Percentiles rank a stretch among this genome's conserved stretches.
Evolutionary conservation across 345 rosid genomes (phyloP).

Genomic region (Aegle marmelos): DNA sequence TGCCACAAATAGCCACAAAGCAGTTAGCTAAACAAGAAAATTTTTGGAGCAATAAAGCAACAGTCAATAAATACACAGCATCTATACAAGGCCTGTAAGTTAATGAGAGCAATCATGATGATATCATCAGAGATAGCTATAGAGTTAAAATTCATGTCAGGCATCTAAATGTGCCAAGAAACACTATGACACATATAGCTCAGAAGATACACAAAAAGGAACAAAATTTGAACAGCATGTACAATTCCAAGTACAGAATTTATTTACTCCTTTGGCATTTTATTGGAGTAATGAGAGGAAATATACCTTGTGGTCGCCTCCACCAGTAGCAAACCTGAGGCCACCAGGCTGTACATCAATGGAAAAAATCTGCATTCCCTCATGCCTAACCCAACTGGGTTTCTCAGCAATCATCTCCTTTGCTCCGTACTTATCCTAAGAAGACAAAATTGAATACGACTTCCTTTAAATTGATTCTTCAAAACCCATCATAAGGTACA

Average conservation of each 20-base stretch:
- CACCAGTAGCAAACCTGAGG: slow-evolving; percentile 96
- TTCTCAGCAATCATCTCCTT: slow-evolving; percentile 91
- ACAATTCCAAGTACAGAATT: not conserved
- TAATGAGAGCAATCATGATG: not conserved
- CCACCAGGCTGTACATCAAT: slow-evolving; percentile 96
- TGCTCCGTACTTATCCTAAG: not conserved
- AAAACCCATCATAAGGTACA: slow-evolving; percentile 12
- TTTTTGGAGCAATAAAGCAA: not conserved
- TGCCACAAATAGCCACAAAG: not conserved
- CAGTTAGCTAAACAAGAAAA: not conserved
- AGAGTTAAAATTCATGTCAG: not conserved
- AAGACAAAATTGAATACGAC: slow-evolving; percentile 14
- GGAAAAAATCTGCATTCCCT: slow-evolving; percentile 96
- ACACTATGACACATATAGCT: not conserved
- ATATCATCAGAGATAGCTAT: not conserved
- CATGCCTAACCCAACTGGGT: slow-evolving; percentile 93
- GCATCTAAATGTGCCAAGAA: not conserved
- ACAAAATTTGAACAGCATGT: not conserved
- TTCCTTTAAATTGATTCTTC: slow-evolving; percentile 7
- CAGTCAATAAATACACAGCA: not conserved
- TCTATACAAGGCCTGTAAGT: not conserved
- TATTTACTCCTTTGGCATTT: not conserved
- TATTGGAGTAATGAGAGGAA: slow-evolving; percentile 4
- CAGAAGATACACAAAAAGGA: not conserved
- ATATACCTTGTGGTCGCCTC: slow-evolving; percentile 95